These are phyloP conservation scores for Miamiensis avidus DNA, from an alignment of 169 alveolate species.

Conservation along the genomic window DNA sequence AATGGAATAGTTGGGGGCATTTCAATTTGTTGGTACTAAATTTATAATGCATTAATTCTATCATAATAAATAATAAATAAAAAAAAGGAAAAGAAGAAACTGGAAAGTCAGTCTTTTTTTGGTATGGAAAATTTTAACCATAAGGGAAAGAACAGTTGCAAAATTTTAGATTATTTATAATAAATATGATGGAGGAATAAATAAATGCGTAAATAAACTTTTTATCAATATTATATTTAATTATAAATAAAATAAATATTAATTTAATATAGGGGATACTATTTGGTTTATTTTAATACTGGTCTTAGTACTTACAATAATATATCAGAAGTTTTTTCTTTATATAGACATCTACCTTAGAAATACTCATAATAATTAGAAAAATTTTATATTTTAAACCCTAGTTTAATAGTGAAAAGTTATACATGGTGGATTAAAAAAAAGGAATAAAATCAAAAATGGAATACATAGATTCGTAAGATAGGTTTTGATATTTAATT, in stretches of 20 bases:
- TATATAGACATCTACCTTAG: background rate
- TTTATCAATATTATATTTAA: background rate
- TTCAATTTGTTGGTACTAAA: background rate
- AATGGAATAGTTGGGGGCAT: background rate
- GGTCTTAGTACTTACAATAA: background rate
- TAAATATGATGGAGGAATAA: background rate
- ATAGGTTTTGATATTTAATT: too few species aligned
- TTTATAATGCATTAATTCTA: too few species aligned
- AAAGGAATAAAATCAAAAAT: background rate
- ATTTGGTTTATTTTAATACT: background rate
- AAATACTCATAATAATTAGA: background rate
- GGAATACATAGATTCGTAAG: background rate
- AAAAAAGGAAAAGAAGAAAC: background rate
- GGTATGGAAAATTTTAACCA: background rate
- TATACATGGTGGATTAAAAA: background rate
- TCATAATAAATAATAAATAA: too few species aligned
- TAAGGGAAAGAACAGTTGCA: background rate
- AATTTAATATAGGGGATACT: background rate
- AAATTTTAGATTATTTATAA: too few species aligned
- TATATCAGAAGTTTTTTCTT: too few species aligned
- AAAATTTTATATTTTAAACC: background rate
- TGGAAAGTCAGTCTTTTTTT: background rate
- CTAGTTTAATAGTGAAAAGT: background rate
- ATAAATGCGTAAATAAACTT: background rate
- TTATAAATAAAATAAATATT: too few species aligned